Evolutionary conservation across 176 grass and related monocot species (phyloP), one percentile per base, ranked within the genome.

Genomic region (Coix lacrymajobi): DNA sequence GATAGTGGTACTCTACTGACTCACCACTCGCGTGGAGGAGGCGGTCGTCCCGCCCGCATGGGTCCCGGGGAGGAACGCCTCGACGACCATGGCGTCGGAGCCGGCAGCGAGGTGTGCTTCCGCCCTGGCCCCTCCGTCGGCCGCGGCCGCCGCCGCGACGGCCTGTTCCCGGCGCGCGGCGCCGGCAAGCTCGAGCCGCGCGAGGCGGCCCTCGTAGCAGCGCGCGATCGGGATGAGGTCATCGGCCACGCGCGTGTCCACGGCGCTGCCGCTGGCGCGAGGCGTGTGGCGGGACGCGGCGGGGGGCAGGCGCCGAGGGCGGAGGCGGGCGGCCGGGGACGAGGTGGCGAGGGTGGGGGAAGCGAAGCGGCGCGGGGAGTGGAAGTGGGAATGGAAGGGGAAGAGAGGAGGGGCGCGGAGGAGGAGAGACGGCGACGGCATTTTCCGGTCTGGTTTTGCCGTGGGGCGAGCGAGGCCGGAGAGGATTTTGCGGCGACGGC

Each of bases 11-110:
- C n/a, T n/a, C n/a, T n/a, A 25, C 2, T 26, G 0, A 30, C 88
- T 83, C 76, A 98, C 96, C 83, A 98, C 36, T n/a, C 91, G 85
- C 8, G 96, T 95, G 69, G 96, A 93, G 65, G 85, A 52, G 16
- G 85, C 82, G 69, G 78, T 83, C 32, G 71, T 46, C 39, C 81
- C 65, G 44, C 79, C 73, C 6, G 77, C 24, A 3, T 62, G 83
- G 12, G 76, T 3, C 1, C 62, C 85, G 38, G 90, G 92, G 38
- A 95, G 90, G 66, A 91, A 86, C 40, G 92, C 87, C 76, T 98
- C 87, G 32, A 98, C 51, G 52, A 88, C 79, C 96, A 98, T 98
- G 34, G 96, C 79, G 25, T 81, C 79, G 0, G 82, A 58, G 6
- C 90, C 88, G 0, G 87, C 75, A 11, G 51, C 82, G 79, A 98